Percentiles rank a stretch among this genome's conserved stretches.
These are phyloP conservation scores for Actinidia arguta DNA, from an alignment of 179 eudicot genomes.

Conservation along the genomic window DNA sequence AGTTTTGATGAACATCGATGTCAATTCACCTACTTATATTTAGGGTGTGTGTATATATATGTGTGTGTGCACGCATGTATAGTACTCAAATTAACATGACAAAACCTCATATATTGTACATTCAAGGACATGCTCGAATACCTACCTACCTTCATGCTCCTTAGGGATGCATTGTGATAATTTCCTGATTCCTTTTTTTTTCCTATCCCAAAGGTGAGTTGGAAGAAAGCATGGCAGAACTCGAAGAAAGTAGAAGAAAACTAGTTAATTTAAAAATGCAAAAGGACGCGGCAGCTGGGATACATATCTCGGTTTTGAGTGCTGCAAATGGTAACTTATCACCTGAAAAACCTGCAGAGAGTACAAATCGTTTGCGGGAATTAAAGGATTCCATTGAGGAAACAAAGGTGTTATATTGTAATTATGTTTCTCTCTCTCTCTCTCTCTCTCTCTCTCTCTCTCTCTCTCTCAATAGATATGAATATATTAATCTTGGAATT, in stretches of 20 bases:
- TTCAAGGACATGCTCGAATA: too few relatives aligned
- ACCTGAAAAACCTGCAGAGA: conserved; percentile 68
- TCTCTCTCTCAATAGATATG: background rate
- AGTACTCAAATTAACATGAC: too few relatives aligned
- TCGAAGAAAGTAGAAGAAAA: conserved; percentile 96
- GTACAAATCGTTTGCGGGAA: conserved; percentile 62
- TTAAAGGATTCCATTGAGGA: conserved; percentile 85
- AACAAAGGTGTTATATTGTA: conserved; percentile 64
- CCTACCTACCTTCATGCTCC: too few relatives aligned
- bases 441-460: conserved; percentile 4
- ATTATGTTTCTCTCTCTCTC: background rate
- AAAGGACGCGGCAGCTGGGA: conserved; percentile 67
- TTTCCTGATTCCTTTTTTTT: background rate
- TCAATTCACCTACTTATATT: background rate
- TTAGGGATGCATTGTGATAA: too few relatives aligned
- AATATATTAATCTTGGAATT: conserved; percentile 19
- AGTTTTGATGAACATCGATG: background rate
- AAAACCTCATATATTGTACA: too few relatives aligned
- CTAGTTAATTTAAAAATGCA: conserved; percentile 86
- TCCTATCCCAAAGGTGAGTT: conserved; percentile 59
- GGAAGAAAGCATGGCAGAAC: conserved; percentile 81
- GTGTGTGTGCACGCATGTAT: background rate
- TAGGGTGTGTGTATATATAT: background rate
- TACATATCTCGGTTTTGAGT: conserved; percentile 55
- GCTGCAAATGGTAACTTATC: conserved; percentile 76